Base-by-base conservation (phyloP, 169 alveolate species). In the Pseudocohnilembus persalinus region DNA sequence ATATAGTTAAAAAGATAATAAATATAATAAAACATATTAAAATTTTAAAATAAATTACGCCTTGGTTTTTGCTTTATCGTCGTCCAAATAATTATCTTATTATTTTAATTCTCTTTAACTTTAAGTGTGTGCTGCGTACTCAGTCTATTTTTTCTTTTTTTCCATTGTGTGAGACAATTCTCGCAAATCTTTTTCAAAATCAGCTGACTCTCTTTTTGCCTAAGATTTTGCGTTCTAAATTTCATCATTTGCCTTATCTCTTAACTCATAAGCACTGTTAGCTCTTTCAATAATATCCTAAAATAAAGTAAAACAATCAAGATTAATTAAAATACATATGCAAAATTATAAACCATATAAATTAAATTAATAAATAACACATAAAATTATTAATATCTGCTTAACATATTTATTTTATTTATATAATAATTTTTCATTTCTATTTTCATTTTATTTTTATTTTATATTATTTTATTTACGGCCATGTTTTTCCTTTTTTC, bases 221-320 rank as follows among this genome's bases (percentile, higher is more conserved):
- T 92, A 88, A 29, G 91, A 90, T 80, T 93, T 94, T 32, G 93
- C 84, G 82, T 91, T 92, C 73, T 93, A 92, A 49, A 94, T 92
- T 35, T 89, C 68, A 75, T 94, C 96, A 83, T 96, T 94, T 65
- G 96, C 97, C 76, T 93, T 91, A 85, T 97, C 98, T 84, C 98
- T 94, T 85, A 93, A 96, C 73, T 94, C 97, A 83, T 94, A 95
- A 1, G 98, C 98, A 35, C 92, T 93, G 78, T 94, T 93, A 0
- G 98, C 98, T 63, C 90, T 95, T 76, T 96, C 97, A 72, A 96
- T 94, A 76, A 97, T 91, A 80, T 92, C 89, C 68, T 49, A 49
- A 49, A 49, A 49, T 11, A 49, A 49, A 49, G 20, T 11, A 49
- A n/a, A n/a, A n/a, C n/a, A n/a, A n/a, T n/a, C n/a, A n/a, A n/a